Evolutionary conservation across 1,139 yeast genomes (phyloP).

Genomic region (Blastobotrys serpentis): DNA sequence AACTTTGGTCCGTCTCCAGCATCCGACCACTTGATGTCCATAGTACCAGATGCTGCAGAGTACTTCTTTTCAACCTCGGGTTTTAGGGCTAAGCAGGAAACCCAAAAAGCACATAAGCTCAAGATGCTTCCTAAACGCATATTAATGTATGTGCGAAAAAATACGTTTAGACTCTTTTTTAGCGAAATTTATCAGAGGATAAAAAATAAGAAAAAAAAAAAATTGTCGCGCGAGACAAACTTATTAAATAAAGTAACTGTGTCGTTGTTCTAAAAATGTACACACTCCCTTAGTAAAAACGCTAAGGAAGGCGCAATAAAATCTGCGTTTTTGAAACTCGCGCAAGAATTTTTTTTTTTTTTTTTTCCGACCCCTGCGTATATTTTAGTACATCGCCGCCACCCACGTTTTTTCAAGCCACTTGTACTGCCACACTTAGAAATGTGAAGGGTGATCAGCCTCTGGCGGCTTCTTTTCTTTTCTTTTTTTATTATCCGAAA

Average conservation of each 20-base stretch:
- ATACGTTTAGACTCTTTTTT: slow-evolving; percentile 4
- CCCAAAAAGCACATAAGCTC: background rate
- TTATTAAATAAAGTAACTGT: no score
- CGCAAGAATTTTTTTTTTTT: background rate
- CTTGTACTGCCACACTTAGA: background rate
- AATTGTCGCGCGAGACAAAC: background rate
- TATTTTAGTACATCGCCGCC: background rate
- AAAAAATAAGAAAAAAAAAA: background rate
- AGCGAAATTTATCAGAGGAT: background rate
- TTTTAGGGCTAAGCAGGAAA: background rate
- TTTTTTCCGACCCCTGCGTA: slow-evolving; percentile 1
- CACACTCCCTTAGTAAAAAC: no score
- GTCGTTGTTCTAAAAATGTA: background rate
- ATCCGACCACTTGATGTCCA: slow-evolving; percentile 65
- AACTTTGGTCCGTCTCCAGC: slow-evolving; percentile 50
- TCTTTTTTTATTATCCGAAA: no score
- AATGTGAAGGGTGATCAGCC: no score
- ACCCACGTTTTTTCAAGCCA: background rate
- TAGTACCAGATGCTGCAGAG: slow-evolving; percentile 50
- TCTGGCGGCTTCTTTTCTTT: no score
- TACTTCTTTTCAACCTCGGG: slow-evolving; percentile 50
- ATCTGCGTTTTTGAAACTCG: no score
- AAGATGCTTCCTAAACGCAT: slow-evolving; percentile 8
- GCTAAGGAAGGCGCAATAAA: background rate
- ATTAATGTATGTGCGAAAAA: background rate